phyloP scores from a whole-genome alignment of 148 eudicot species.

The Chenopodium quinoa region DNA sequence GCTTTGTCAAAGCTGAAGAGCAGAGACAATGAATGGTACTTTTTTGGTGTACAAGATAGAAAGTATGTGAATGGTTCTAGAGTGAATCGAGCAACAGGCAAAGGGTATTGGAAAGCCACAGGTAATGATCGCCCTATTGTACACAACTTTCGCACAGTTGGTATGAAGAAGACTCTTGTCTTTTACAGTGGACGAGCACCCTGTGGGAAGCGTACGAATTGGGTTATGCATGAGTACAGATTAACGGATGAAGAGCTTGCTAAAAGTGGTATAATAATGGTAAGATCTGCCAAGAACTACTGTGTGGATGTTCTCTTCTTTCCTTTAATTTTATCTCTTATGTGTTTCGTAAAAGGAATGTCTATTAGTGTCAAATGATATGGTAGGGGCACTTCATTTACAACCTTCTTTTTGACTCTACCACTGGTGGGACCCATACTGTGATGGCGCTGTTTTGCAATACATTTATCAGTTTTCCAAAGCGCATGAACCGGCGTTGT shows the following conservation, averaged over 20 bases:
- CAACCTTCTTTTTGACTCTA: background rate
- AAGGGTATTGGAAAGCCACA: conserved; percentile 87
- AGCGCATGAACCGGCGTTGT: background rate
- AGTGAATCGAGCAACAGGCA: conserved; percentile 70
- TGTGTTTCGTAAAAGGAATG: background rate
- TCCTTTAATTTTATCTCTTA: background rate
- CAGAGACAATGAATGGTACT: conserved; percentile 77
- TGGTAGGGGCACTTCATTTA: background rate
- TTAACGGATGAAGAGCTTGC: conserved; percentile 62
- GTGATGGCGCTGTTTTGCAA: background rate
- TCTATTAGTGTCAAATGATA: background rate
- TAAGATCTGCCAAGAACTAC: conserved; percentile 26
- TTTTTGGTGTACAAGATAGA: conserved; percentile 74
- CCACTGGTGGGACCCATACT: background rate
- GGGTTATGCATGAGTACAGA: conserved; percentile 90
- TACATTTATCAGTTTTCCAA: background rate
- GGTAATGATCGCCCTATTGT: conserved; percentile 69
- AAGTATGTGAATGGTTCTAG: conserved; percentile 78
- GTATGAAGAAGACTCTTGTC: conserved; percentile 82
- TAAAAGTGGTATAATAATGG: conserved; percentile 57
- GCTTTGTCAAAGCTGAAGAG: conserved; percentile 65
- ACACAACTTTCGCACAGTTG: conserved; percentile 54
- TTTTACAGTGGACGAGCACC: conserved; percentile 85
- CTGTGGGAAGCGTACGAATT: conserved; percentile 72
- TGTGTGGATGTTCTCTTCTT: background rate